These are phyloP conservation scores for Thraustochytrium aureum DNA, from an alignment of 352 stramenopile genomes.

Conservation along the genomic window DNA sequence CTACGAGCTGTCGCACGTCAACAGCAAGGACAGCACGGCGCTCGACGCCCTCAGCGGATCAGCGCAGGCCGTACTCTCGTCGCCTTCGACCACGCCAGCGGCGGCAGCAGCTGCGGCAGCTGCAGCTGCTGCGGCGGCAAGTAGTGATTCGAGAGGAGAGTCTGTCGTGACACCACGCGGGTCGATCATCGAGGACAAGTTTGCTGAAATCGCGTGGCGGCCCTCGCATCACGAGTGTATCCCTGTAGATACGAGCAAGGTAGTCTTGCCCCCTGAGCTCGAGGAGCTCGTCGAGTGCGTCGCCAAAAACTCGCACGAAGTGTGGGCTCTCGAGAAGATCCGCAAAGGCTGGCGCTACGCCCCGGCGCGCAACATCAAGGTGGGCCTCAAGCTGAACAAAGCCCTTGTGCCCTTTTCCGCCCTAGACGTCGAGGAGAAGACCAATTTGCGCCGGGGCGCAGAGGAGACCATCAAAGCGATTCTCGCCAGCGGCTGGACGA, in stretches of 20 bases:
- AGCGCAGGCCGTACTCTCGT: too few relatives aligned
- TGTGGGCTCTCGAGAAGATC: conserved; percentile 53
- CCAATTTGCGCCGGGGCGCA: conserved; percentile 4
- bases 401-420: conserved; percentile 31
- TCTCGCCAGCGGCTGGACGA: background rate
- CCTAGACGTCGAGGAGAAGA: conserved; percentile 18
- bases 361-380: conserved; percentile 36
- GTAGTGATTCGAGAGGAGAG: too few relatives aligned
- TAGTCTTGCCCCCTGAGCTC: conserved; percentile 9
- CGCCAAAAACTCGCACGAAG: conserved; percentile 53
- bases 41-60: too few relatives aligned
- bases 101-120: too few relatives aligned
- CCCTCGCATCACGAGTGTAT: background rate
- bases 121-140: too few relatives aligned
- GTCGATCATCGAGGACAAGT: conserved; percentile 2
- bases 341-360: conserved; percentile 52
- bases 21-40: background rate
- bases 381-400: conserved; percentile 46
- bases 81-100: too few relatives aligned
- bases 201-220: conserved; percentile 35
- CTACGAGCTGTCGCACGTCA: conserved; percentile 3
- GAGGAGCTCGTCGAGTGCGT: conserved; percentile 23
- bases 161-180: background rate
- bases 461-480: conserved; percentile 47
- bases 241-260: conserved; percentile 17